These are phyloP conservation scores for Ascochyta koolunga DNA, from an alignment of 2,329 filamentous ascomycete species.

Conservation along the genomic window DNA sequence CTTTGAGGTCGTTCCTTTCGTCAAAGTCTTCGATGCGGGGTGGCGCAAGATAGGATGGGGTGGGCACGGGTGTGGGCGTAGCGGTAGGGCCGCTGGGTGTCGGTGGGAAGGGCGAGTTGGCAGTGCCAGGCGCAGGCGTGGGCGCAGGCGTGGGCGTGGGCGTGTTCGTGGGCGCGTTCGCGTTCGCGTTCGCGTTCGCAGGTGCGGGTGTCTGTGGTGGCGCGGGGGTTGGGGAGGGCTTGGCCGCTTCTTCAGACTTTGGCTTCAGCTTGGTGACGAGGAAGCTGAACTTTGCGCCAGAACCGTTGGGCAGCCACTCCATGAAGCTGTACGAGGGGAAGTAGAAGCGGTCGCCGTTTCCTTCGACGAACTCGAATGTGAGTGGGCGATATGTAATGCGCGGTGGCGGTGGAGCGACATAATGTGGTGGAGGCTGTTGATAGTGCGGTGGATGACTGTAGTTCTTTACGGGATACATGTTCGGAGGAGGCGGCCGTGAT, in stretches of 20 bases:
- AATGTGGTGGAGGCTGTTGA: conserved; percentile 34
- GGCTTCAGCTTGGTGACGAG: conserved; percentile 72
- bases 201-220: conserved; percentile 14
- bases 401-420: conserved; percentile 48
- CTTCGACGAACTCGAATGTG: conserved; percentile 48
- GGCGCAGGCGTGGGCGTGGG: not conserved
- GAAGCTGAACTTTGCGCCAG: conserved; percentile 75
- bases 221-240: conserved; percentile 34
- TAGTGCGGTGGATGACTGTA: conserved; percentile 29
- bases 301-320: conserved; percentile 67
- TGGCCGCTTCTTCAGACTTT: conserved; percentile 49
- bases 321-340: conserved; percentile 81
- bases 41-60: conserved; percentile 30
- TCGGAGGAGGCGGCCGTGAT: conserved; percentile 25
- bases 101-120: conserved; percentile 14
- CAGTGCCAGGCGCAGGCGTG: conserved; percentile 2
- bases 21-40: conserved; percentile 46
- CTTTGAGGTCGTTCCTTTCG: conserved; percentile 54
- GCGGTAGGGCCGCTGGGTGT: conserved; percentile 11
- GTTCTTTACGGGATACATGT: conserved; percentile 23
- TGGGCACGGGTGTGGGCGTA: conserved; percentile 22
- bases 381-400: conserved; percentile 51
- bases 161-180: not conserved
- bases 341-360: conserved; percentile 73
- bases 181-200: not conserved